Percentiles rank a stretch among this genome's conserved stretches.
Conservation (phyloP, 768 basidiomycete species). For the Pholiota conissans region DNA sequence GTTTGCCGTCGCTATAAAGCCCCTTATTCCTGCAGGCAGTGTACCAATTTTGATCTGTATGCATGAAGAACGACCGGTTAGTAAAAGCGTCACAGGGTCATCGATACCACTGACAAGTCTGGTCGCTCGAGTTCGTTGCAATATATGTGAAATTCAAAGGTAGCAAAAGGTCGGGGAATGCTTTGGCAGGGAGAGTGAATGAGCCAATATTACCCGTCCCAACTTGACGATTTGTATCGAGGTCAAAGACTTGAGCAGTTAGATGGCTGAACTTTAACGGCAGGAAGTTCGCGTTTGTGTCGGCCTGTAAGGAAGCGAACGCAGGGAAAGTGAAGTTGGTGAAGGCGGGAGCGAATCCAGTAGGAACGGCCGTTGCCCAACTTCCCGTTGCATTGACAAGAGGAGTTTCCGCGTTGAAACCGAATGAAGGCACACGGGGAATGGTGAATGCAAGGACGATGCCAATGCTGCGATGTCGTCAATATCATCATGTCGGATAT, state of each 20-base stretch:
- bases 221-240: slow-evolving; percentile 62
- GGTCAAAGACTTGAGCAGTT: slow-evolving; percentile 68
- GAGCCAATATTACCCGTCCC: slow-evolving; percentile 64
- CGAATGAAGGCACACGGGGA: slow-evolving; percentile 77
- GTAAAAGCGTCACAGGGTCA: not conserved
- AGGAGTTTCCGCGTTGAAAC: slow-evolving; percentile 58
- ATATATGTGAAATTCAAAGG: slow-evolving; percentile 86
- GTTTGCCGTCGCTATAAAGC: slow-evolving; percentile 46
- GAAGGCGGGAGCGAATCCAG: slow-evolving; percentile 70
- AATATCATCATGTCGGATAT: slow-evolving; percentile 7
- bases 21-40: slow-evolving; percentile 68
- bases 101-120: slow-evolving; percentile 62
- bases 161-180: slow-evolving; percentile 61
- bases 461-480: slow-evolving; percentile 46
- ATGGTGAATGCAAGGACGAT: slow-evolving; percentile 77
- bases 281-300: slow-evolving; percentile 74
- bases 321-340: slow-evolving; percentile 92
- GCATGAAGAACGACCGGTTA: slow-evolving; percentile 3
- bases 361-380: slow-evolving; percentile 57
- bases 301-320: slow-evolving; percentile 68
- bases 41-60: slow-evolving; percentile 72
- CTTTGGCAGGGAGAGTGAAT: slow-evolving; percentile 64
- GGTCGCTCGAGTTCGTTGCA: slow-evolving; percentile 77
- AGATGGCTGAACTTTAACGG: slow-evolving; percentile 75
- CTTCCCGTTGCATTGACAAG: slow-evolving; percentile 57